Conservation (phyloP, 495 filamentous ascomycete species). For the Annulohypoxylon maeteangense region DNA sequence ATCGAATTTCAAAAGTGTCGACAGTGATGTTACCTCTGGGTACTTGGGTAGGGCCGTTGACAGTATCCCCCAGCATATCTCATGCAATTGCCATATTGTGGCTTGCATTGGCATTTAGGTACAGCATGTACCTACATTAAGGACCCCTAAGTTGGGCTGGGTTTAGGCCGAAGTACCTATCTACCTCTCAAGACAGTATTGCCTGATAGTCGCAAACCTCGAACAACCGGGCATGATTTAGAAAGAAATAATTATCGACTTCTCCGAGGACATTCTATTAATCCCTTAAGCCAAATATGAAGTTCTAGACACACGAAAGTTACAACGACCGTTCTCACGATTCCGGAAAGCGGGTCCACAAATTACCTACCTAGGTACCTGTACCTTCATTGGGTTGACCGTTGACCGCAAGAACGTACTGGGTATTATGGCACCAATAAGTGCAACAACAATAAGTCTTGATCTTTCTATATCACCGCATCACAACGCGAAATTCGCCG, state of each 20-base stretch:
- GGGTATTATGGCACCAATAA: background rate
- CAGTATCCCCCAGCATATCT: background rate
- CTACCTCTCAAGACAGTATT: background rate
- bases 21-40: background rate
- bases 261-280: background rate
- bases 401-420: background rate
- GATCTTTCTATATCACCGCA: background rate
- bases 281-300: background rate
- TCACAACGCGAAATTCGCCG: constrained; percentile 24
- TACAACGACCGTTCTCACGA: background rate
- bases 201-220: background rate
- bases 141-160: background rate
- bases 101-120: background rate
- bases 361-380: background rate
- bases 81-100: background rate
- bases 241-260: background rate
- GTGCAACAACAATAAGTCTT: background rate
- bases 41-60: background rate
- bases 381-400: background rate
- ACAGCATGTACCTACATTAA: background rate
- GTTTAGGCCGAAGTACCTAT: background rate
- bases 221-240: background rate
- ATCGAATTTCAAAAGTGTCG: background rate
- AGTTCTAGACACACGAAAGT: background rate
- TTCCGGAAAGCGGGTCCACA: background rate